These are phyloP conservation scores for Diospyros lotus DNA, from an alignment of 148 eudicot species.

Conservation along the genomic window DNA sequence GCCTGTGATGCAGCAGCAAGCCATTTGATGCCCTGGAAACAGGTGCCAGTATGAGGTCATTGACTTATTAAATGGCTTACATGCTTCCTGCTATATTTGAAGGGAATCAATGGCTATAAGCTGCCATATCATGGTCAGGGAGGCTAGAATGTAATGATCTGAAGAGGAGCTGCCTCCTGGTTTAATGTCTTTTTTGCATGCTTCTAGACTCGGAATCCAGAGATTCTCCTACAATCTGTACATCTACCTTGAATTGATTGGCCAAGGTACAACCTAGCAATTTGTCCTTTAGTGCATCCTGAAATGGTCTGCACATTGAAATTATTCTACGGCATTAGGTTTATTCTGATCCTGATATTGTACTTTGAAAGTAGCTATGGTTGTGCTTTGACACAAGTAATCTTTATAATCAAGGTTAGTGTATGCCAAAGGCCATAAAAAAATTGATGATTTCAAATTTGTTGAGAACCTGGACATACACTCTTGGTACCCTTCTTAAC, in stretches of 20 bases:
- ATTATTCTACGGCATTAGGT: background rate
- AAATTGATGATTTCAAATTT: too few relatives aligned
- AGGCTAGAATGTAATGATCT: background rate
- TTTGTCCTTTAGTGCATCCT: background rate
- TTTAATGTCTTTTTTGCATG: background rate
- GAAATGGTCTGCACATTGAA: background rate
- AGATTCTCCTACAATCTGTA: background rate
- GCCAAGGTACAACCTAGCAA: background rate
- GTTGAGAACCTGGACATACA: too few relatives aligned
- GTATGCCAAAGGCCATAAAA: background rate
- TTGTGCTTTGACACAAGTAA: background rate
- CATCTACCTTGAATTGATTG: slow-evolving; percentile 2
- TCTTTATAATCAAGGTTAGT: background rate
- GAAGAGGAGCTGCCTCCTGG: slow-evolving; percentile 3
- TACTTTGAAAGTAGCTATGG: background rate
- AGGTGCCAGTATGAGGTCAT: background rate
- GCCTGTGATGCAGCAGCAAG: slow-evolving; percentile 7
- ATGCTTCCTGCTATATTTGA: background rate
- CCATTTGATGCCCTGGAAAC: slow-evolving; percentile 8
- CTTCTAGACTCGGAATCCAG: background rate
- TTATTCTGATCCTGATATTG: background rate
- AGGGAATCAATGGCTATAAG: background rate
- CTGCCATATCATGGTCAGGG: background rate
- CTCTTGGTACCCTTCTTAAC: too few relatives aligned
- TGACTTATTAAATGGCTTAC: slow-evolving; percentile 1